Evolutionary conservation across 2,329 filamentous ascomycete species (phyloP).

Genomic region (Niveomyces coronatus): DNA sequence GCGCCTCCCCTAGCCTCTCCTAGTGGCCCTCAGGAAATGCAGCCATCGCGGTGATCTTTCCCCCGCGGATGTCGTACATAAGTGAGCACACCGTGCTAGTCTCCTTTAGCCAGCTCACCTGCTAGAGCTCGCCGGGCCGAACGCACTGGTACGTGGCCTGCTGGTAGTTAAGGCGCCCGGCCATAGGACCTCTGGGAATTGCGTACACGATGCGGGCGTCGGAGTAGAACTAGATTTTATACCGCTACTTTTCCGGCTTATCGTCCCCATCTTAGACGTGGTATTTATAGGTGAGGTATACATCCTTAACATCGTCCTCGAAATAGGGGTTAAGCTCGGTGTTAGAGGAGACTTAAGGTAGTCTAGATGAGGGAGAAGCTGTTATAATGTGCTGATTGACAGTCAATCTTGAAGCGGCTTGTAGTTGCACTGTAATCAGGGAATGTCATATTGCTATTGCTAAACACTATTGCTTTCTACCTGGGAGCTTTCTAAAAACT

Average conservation of each 20-base stretch:
- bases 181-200: slow-evolving; percentile 51
- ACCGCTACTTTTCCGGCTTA: slow-evolving; percentile 48
- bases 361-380: too few species aligned
- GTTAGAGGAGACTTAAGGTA: not conserved
- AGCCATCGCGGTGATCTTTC: slow-evolving; percentile 40
- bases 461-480: too few species aligned
- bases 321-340: slow-evolving; percentile 22
- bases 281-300: slow-evolving; percentile 49
- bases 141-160: slow-evolving; percentile 46
- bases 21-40: slow-evolving; percentile 47
- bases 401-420: too few species aligned
- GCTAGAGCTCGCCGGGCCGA: slow-evolving; percentile 46
- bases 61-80: slow-evolving; percentile 42
- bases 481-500: too few species aligned
- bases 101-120: slow-evolving; percentile 51
- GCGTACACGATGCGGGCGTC: slow-evolving; percentile 43
- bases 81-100: slow-evolving; percentile 46
- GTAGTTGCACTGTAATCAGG: too few species aligned
- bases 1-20: slow-evolving; percentile 37
- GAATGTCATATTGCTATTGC: too few species aligned
- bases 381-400: too few species aligned
- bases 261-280: slow-evolving; percentile 35
- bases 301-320: slow-evolving; percentile 40
- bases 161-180: slow-evolving; percentile 42
- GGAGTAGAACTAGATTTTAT: slow-evolving; percentile 53